phyloP scores from a whole-genome alignment of 2,329 filamentous ascomycete species.

The Apiospora kogelbergensis region DNA sequence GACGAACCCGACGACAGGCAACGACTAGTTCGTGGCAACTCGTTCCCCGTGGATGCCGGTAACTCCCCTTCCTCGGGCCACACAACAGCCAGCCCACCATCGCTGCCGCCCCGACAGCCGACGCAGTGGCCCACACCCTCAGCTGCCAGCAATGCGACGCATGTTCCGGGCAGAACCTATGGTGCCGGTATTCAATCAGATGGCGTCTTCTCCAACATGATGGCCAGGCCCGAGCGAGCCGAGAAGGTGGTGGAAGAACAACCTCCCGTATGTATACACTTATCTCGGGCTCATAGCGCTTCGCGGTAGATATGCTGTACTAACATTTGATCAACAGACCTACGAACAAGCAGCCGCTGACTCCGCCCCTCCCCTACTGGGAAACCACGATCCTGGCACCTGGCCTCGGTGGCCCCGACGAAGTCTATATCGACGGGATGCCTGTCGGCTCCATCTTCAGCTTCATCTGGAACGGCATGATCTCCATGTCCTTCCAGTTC shows the following conservation, averaged over 20 bases:
- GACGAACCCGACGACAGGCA: constrained; percentile 80
- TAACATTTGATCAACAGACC: constrained; percentile 56
- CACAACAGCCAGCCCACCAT: constrained; percentile 17
- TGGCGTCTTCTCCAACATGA: constrained; percentile 94
- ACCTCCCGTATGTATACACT: constrained; percentile 72
- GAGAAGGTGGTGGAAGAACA: constrained; percentile 79
- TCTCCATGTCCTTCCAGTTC: constrained; percentile 93
- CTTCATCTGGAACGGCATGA: constrained; percentile 92
- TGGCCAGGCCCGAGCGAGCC: constrained; percentile 82
- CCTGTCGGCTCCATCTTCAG: constrained; percentile 86
- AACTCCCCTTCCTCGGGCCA: constrained; percentile 18
- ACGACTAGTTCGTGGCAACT: constrained; percentile 74
- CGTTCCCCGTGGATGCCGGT: constrained; percentile 29
- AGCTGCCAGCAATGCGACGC: constrained; percentile 28
- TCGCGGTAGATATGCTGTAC: constrained; percentile 33
- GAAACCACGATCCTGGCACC: constrained; percentile 97
- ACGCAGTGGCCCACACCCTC: constrained; percentile 29
- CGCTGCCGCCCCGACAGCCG: constrained; percentile 16
- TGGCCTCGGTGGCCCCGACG: constrained; percentile 83
- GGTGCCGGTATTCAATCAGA: constrained; percentile 80
- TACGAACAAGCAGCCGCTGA: constrained; percentile 98
- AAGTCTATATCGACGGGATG: constrained; percentile 95
- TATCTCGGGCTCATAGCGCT: neutral
- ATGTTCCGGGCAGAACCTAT: constrained; percentile 54
- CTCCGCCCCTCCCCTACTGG: constrained; percentile 96